Evolutionary conservation across 23 red algal species (phyloP).

Genomic region (Agarophyton chilense): DNA sequence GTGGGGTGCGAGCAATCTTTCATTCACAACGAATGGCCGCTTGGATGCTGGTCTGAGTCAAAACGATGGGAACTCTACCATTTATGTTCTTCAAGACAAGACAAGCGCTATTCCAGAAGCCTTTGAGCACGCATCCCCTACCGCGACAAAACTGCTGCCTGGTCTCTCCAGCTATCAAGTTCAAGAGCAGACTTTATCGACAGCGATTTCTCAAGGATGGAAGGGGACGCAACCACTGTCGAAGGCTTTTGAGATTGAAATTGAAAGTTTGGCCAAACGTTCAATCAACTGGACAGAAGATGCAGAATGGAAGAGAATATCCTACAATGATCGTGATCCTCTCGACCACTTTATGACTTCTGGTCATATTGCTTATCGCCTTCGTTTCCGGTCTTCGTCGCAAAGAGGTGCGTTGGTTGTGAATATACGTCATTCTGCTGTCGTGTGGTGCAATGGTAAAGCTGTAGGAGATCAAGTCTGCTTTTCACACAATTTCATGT

Average conservation of each 20-base stretch:
- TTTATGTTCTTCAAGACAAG: constrained; percentile 39
- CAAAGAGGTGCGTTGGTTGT: constrained; percentile 36
- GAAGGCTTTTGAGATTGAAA: constrained; percentile 40
- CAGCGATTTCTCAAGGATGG: constrained; percentile 28
- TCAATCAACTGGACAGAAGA: constrained; percentile 61
- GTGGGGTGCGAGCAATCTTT: constrained; percentile 60
- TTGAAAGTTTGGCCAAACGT: constrained; percentile 39
- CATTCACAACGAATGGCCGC: constrained; percentile 20
- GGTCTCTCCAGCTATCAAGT: constrained; percentile 44
- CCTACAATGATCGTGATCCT: constrained; percentile 77
- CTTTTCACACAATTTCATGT: constrained; percentile 85
- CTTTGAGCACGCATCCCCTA: constrained; percentile 16
- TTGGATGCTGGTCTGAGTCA: constrained; percentile 17
- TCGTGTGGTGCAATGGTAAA: constrained; percentile 83
- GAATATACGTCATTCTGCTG: constrained; percentile 84
- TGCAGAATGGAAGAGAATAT: constrained; percentile 81
- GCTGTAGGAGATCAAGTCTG: constrained; percentile 73
- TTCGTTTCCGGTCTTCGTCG: constrained; percentile 63
- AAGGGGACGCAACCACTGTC: constrained; percentile 33
- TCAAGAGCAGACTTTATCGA: constrained; percentile 5
- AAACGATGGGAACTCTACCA: neutral
- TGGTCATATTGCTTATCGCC: constrained; percentile 77
- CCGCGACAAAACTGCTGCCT: constrained; percentile 19
- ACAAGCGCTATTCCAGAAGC: constrained; percentile 29
- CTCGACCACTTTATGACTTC: constrained; percentile 81